Evolutionary conservation across 2,329 filamentous ascomycete genomes (phyloP).

Genomic region (Dothideomycetes sp.): DNA sequence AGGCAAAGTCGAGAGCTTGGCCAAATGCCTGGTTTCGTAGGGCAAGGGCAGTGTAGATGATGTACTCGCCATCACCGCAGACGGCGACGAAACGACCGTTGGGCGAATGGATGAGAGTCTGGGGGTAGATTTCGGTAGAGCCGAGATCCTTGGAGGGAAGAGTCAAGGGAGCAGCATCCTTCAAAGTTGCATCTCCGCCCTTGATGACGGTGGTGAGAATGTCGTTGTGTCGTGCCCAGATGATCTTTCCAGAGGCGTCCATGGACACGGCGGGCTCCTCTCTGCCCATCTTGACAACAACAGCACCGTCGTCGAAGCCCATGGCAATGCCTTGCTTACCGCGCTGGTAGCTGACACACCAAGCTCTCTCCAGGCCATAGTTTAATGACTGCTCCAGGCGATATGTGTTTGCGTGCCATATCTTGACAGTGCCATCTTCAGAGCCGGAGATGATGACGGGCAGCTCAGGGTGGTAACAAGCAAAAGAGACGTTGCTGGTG

Average conservation of each 20-base stretch:
- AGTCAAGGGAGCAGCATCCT: constrained; percentile 79
- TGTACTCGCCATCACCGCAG: constrained; percentile 96
- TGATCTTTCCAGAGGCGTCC: constrained; percentile 90
- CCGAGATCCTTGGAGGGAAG: constrained; percentile 90
- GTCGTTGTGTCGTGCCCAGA: constrained; percentile 92
- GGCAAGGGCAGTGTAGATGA: constrained; percentile 93
- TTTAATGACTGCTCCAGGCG: constrained; percentile 89
- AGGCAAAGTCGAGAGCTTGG: constrained; percentile 88
- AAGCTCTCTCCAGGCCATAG: constrained; percentile 90
- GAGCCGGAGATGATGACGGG: constrained; percentile 97
- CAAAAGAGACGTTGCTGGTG: constrained; percentile 95
- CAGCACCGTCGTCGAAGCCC: constrained; percentile 94
- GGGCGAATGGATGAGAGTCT: constrained; percentile 88
- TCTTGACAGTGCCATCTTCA: constrained; percentile 92
- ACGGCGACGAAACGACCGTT: constrained; percentile 85
- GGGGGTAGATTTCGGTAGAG: constrained; percentile 92
- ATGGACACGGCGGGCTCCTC: constrained; percentile 97
- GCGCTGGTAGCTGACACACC: constrained; percentile 94
- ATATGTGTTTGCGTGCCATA: constrained; percentile 98
- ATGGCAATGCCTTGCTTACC: constrained; percentile 90
- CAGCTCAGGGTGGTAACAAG: constrained; percentile 92
- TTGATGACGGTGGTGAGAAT: constrained; percentile 94
- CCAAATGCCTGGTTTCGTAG: constrained; percentile 98
- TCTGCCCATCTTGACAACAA: constrained; percentile 93
- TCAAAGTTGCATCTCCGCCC: constrained; percentile 66